Percentiles rank a stretch among this genome's conserved stretches.
Conservation (phyloP, 192 early-diverging fungal species). For the Coemansia nantahalensis region DNA sequence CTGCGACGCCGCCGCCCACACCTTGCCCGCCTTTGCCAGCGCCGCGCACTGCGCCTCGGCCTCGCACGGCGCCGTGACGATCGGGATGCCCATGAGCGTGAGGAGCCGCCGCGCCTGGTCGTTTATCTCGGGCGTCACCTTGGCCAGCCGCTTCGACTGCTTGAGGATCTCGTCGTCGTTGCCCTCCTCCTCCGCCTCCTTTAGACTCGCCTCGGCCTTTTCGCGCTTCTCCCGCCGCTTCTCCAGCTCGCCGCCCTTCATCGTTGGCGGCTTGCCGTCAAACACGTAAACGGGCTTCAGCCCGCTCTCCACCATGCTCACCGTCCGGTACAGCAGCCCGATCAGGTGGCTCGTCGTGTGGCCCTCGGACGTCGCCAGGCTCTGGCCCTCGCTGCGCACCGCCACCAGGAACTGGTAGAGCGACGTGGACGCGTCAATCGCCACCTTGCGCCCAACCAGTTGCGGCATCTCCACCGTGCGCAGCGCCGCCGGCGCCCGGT, state of each 20-base stretch:
- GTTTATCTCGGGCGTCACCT: slow-evolving; percentile 92
- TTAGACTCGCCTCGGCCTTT: slow-evolving; percentile 65
- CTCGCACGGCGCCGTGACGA: slow-evolving; percentile 92
- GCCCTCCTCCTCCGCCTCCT: slow-evolving; percentile 71
- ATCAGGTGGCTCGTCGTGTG: slow-evolving; percentile 96
- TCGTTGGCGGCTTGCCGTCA: slow-evolving; percentile 92
- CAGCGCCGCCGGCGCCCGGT: slow-evolving; percentile 83
- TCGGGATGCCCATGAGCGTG: slow-evolving; percentile 91
- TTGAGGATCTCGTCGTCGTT: slow-evolving; percentile 80
- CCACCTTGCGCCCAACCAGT: slow-evolving; percentile 92
- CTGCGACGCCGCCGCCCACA: slow-evolving; percentile 93
- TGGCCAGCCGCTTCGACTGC: slow-evolving; percentile 82
- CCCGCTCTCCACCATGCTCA: slow-evolving; percentile 94
- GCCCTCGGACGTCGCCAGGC: slow-evolving; percentile 84
- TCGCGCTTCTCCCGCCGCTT: slow-evolving; percentile 71
- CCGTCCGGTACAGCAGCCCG: slow-evolving; percentile 95
- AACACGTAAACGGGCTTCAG: slow-evolving; percentile 98
- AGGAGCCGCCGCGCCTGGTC: slow-evolving; percentile 87
- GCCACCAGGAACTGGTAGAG: slow-evolving; percentile 99
- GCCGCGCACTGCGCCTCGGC: slow-evolving; percentile 98
- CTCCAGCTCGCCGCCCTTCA: slow-evolving; percentile 88
- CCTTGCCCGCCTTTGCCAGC: slow-evolving; percentile 82
- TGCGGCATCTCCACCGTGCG: slow-evolving; percentile 81
- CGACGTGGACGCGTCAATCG: slow-evolving; percentile 96
- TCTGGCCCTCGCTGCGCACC: slow-evolving; percentile 87